Conservation (phyloP, 495 filamentous ascomycete genomes). For the Penicillium subrubescens region DNA sequence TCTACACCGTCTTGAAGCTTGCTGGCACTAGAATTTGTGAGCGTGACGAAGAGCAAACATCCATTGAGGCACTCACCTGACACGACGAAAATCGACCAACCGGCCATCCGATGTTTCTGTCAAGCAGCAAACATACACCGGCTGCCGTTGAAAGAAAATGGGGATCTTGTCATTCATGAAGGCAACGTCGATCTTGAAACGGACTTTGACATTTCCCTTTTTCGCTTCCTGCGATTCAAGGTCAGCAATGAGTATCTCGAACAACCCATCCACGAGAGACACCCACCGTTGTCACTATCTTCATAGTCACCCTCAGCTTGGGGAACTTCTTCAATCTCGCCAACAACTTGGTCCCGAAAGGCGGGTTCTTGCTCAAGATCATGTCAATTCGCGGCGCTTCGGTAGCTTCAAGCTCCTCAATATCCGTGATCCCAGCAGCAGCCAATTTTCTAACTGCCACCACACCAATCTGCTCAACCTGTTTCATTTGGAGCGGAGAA, state of each 20-base stretch:
- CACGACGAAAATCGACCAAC: conserved; percentile 77
- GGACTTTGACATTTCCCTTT: conserved; percentile 52
- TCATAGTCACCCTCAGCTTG: conserved; percentile 62
- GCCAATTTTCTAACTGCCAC: conserved; percentile 78
- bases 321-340: conserved; percentile 72
- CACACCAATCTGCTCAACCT: conserved; percentile 80
- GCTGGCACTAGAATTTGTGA: conserved; percentile 51
- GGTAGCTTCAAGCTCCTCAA: conserved; percentile 69
- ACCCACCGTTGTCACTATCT: conserved; percentile 53
- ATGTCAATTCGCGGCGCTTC: conserved; percentile 75
- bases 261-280: background rate
- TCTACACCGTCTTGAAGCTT: conserved; percentile 66
- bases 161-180: conserved; percentile 71
- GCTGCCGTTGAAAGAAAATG: conserved; percentile 59
- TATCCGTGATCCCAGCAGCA: conserved; percentile 65
- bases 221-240: conserved; percentile 37
- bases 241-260: conserved; percentile 17
- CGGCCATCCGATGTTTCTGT: conserved; percentile 75
- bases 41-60: background rate
- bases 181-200: conserved; percentile 68
- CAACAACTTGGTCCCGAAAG: conserved; percentile 74
- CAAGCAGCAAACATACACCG: conserved; percentile 72
- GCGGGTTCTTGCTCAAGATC: conserved; percentile 75
- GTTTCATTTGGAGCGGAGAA: conserved; percentile 80
- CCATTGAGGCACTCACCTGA: conserved; percentile 44